A percentile compares a stretch with the other conserved stretches of the same genome.
Evolutionary conservation across 345 rosid genomes (phyloP).

Genomic region (Eucalyptus virginea): DNA sequence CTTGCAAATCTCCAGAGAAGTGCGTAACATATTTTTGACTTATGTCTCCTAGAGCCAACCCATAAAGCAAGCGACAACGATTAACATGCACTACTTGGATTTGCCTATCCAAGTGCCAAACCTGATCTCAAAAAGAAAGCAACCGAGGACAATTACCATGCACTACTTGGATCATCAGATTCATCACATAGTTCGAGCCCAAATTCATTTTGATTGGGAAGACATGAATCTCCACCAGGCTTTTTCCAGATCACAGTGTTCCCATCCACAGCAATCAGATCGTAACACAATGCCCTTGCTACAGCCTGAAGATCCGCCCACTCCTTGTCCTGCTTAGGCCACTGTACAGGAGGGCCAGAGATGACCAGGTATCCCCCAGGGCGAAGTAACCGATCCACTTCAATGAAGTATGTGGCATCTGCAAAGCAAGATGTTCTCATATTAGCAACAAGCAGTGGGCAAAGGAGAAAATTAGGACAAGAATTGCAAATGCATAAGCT

Average conservation of each 20-base stretch:
- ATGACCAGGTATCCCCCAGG: slow-evolving; percentile 94
- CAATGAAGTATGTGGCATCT: slow-evolving; percentile 95
- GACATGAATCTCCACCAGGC: slow-evolving; percentile 73
- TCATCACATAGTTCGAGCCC: slow-evolving; percentile 76
- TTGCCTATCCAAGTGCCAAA: not conserved
- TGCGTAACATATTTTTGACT: not conserved
- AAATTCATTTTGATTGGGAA: slow-evolving; percentile 73
- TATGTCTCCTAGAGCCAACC: not conserved
- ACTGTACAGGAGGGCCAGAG: slow-evolving; percentile 98
- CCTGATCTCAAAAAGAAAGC: not conserved
- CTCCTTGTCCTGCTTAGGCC: slow-evolving; percentile 98
- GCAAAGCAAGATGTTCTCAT: slow-evolving; percentile 15
- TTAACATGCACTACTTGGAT: not conserved
- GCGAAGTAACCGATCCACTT: slow-evolving; percentile 85
- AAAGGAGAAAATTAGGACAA: not conserved
- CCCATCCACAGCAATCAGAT: slow-evolving; percentile 87
- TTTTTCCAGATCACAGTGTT: slow-evolving; percentile 99
- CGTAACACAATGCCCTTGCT: slow-evolving; percentile 88
- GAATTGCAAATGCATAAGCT: not conserved
- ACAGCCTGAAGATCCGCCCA: slow-evolving; percentile 99
- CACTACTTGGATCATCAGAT: slow-evolving; percentile 64
- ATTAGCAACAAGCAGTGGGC: slow-evolving; percentile 8
- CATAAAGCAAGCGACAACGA: not conserved
- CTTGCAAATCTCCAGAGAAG: not conserved
- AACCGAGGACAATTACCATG: slow-evolving; percentile 40